Evolutionary conservation across 208 protist genomes (phyloP), one percentile per base, ranked within the genome.

Genomic region (Trypanosoma mega): DNA sequence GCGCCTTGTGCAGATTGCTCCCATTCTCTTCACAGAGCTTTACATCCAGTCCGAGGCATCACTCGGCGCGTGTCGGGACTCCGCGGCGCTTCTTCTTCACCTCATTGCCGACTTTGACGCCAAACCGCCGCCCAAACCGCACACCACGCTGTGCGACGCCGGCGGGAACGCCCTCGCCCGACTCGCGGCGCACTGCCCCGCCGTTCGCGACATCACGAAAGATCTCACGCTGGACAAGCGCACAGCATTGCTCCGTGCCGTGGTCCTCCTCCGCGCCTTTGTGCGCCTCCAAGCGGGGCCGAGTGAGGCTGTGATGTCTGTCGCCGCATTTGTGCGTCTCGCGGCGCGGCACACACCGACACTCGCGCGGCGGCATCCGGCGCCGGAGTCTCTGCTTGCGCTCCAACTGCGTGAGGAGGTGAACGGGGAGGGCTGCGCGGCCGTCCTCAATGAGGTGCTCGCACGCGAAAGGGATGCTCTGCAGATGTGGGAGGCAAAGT

Each of bases 341-440:
- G 45, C 62, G 14, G 59, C 54, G 9, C n/a, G 39, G 26, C 18
- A 54, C 23, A 52, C 36, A 7, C 54, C 63, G 5, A 20, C 56
- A 20, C 36, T 69, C 26, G 27, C 36, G 24, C 53, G 63, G 26
- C 34, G 29, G 2, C 53, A 54, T 46, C 63, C 63, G 8, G 63
- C 63, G 41, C 63, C 63, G 1, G 63, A 69, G 18, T 55, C 51
- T 24, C 44, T 69, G 16, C 36, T 69, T 12, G 63, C 63, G 2
- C 36, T 69, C 14, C n/a, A 29, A 29, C 45, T 69, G 1, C 45
- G 53, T 16, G 63, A 69, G 46, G 18, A 23, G 37, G 12, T 69
- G 18, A 53, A 37, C 27, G 49, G 39, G n/a, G 20, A 51, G 3
- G 41, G n/a, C 26, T 2, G 60, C 8, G 1, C 16, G 8, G 33